phyloP scores from a whole-genome alignment of 352 stramenopile species.

The Phytopythium helicoides region DNA sequence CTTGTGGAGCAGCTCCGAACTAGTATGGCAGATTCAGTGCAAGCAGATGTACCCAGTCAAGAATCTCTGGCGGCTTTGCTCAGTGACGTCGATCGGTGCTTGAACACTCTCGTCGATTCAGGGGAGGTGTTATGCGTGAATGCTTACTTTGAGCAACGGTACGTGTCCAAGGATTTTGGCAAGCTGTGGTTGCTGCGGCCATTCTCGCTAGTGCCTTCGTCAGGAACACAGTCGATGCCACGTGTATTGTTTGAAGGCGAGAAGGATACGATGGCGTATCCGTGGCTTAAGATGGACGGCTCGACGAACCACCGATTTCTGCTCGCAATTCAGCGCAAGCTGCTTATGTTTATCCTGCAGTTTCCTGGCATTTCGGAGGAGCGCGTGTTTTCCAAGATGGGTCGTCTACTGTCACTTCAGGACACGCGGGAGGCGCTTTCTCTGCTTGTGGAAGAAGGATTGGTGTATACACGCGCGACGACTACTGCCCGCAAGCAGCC shows the following conservation, averaged over 20 bases:
- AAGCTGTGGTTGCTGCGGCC: constrained; percentile 67
- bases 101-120: constrained; percentile 52
- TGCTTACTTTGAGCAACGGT: constrained; percentile 66
- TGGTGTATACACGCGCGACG: constrained; percentile 60
- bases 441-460: constrained; percentile 65
- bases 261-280: constrained; percentile 73
- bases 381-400: constrained; percentile 48
- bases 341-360: constrained; percentile 54
- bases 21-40: background rate
- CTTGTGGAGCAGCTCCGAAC: constrained; percentile 21
- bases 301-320: constrained; percentile 72
- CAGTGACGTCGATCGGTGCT: constrained; percentile 18
- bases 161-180: constrained; percentile 58
- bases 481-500: background rate
- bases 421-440: constrained; percentile 70
- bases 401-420: constrained; percentile 62
- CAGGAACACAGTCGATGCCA: constrained; percentile 14
- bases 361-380: constrained; percentile 61
- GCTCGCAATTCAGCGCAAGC: constrained; percentile 73
- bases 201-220: constrained; percentile 48
- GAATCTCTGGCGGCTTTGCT: constrained; percentile 10
- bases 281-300: constrained; percentile 84
- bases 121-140: constrained; percentile 64
- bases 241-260: constrained; percentile 70
- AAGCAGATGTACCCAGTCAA: background rate